These are phyloP conservation scores for Begonia peltatifolia DNA, from an alignment of 306 rosid genomes.

Conservation along the genomic window DNA sequence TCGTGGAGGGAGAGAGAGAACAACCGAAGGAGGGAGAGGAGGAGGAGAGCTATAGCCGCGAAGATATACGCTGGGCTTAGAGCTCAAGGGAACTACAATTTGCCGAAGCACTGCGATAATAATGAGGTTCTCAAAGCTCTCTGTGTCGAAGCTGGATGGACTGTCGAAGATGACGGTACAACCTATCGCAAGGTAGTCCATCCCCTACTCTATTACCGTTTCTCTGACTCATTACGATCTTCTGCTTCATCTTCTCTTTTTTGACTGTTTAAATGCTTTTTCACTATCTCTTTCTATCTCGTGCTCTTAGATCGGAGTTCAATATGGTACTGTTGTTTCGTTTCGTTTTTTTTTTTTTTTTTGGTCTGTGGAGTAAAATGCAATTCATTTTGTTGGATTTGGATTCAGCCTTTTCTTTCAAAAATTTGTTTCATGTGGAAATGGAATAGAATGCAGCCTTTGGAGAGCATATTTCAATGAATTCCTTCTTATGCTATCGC, in stretches of 20 bases:
- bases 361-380: slow-evolving; percentile 8
- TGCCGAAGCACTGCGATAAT: slow-evolving; percentile 81
- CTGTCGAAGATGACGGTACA: slow-evolving; percentile 83
- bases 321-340: neutral
- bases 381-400: too few species aligned
- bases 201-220: neutral
- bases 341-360: neutral
- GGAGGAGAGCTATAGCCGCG: slow-evolving; percentile 65
- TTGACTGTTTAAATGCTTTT: too few species aligned
- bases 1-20: slow-evolving; percentile 95
- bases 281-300: neutral
- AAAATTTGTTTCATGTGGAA: too few species aligned
- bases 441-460: too few species aligned
- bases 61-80: slow-evolving; percentile 72
- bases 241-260: neutral
- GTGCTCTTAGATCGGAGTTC: slow-evolving; percentile 5
- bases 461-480: too few species aligned
- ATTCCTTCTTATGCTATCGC: too few species aligned
- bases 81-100: slow-evolving; percentile 65
- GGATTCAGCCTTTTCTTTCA: too few species aligned
- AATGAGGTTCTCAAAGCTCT: slow-evolving; percentile 82
- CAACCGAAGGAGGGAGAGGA: slow-evolving; percentile 62
- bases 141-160: slow-evolving; percentile 83
- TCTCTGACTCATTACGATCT: neutral
- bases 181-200: slow-evolving; percentile 60